Base-by-base conservation (phyloP, 2,329 filamentous ascomycete species). In the Phaeosphaeria sp. region DNA sequence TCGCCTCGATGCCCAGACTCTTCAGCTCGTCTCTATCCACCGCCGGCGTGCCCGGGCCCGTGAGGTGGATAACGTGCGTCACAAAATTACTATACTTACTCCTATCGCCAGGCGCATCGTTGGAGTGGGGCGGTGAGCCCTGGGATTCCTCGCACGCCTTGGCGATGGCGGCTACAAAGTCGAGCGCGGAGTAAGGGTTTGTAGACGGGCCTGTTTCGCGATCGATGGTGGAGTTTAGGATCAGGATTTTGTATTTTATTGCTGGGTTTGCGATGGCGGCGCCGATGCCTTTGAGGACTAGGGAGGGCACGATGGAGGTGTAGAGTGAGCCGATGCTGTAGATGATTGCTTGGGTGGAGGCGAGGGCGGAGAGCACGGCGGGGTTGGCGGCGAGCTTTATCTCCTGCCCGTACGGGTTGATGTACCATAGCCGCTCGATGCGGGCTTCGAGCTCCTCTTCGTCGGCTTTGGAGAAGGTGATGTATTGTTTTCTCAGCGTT, bases 401-500 rank as follows among this genome's bases (percentile, higher is more conserved):
- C 77, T 97, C 93, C 73, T 97, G 92, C n/a, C 94, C 94, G 75
- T 97, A 98, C 0, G 94, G 94, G 72, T 97, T 98, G 80, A 98
- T 98, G 80, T 98, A 98, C 92, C 93, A 98, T 30, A 98, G 84
- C 2, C 93, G 82, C 54, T 89, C 83, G 66, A 98, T 96, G 25
- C 91, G 85, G 0, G 90, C 84, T 0, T 91, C 85, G 1, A 98
- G 82, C 54, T 94, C 91, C 59, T 91, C 87, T 62, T 92, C 89
- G 41, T 86, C 82, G 2, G 68, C 63, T 78, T 98, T 98, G 71
- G 85, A 90, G 74, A 97, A 96, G 4, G 83, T 82, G 59, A 97
- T 93, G 62, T 96, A 91, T 50, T 90, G 91, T 56, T 90, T 88
- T 6, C 93, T 85, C 1, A 98, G 82, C 0, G 87, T 90, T 0